phyloP scores from a whole-genome alignment of 1,139 yeast species.

The Magnusiomyces suaveolens region DNA sequence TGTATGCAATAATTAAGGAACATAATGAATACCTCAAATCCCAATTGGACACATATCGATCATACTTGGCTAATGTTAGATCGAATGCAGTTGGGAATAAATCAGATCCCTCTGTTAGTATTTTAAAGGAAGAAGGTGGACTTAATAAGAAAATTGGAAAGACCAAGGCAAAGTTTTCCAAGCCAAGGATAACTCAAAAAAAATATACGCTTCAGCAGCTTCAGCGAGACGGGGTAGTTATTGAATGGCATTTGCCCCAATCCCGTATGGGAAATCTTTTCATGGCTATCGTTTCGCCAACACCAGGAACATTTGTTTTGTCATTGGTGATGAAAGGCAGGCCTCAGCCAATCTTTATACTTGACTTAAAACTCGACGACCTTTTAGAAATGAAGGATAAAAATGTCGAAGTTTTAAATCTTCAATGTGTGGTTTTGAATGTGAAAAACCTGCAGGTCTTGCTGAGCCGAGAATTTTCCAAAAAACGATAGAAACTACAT shows the following conservation, averaged over 20 bases:
- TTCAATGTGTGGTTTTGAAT: conserved; percentile 29
- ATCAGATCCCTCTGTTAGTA: conserved; percentile 25
- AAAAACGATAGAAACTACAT: conserved; percentile 8
- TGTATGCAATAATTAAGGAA: conserved; percentile 30
- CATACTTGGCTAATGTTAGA: conserved; percentile 33
- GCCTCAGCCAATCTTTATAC: conserved; percentile 25
- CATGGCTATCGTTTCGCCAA: conserved; percentile 29
- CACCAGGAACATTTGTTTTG: conserved; percentile 33
- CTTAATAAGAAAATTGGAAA: neutral
- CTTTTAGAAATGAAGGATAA: conserved; percentile 30
- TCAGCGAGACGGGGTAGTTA: conserved; percentile 28
- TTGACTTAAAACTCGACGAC: conserved; percentile 33
- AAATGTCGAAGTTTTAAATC: conserved; percentile 26
- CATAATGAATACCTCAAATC: conserved; percentile 33
- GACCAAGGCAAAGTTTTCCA: conserved; percentile 7
- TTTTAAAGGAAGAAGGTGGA: conserved; percentile 3
- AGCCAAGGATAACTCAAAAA: conserved; percentile 25
- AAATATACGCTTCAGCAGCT: conserved; percentile 29
- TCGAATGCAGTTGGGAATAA: conserved; percentile 30
- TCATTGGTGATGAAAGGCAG: conserved; percentile 30
- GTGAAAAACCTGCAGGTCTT: conserved; percentile 22
- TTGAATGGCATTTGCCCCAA: conserved; percentile 29
- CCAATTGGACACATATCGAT: conserved; percentile 33
- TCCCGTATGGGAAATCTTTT: conserved; percentile 20
- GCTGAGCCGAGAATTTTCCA: conserved; percentile 23